Conservation (phyloP, 2,329 filamentous ascomycete genomes). For the Cercospora janseana region DNA sequence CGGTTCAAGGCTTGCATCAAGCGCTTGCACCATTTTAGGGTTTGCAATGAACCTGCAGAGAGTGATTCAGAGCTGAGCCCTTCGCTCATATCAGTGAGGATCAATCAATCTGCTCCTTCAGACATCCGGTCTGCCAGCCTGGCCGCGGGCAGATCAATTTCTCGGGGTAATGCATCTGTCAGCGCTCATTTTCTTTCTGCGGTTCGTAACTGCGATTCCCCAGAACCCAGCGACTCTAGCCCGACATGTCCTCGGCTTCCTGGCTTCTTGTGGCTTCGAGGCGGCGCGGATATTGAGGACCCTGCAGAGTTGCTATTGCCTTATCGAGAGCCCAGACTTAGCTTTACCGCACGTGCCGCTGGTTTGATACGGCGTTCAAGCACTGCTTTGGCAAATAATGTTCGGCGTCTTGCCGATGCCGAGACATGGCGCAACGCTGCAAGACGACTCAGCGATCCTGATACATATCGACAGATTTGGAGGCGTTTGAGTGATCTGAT, state of each 20-base stretch:
- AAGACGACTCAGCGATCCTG: constrained; percentile 6
- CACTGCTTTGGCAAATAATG: not conserved
- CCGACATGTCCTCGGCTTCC: not conserved
- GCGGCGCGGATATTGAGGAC: not conserved
- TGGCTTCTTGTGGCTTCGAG: not conserved
- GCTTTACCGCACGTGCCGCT: not conserved
- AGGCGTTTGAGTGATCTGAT: not conserved
- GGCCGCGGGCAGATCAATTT: too few relatives aligned
- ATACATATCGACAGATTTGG: not conserved
- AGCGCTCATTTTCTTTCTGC: too few relatives aligned
- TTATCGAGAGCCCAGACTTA: not conserved
- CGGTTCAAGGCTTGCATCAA: constrained; percentile 1
- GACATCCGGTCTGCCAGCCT: too few relatives aligned
- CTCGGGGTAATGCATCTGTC: too few relatives aligned
- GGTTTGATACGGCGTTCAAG: not conserved
- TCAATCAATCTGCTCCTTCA: too few relatives aligned
- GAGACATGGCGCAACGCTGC: constrained; percentile 3
- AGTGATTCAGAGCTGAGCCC: constrained; percentile 1
- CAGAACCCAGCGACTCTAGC: not conserved
- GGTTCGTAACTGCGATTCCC: too few relatives aligned
- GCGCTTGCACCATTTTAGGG: not conserved
- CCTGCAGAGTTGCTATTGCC: not conserved
- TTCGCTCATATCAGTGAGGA: too few relatives aligned
- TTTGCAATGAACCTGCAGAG: not conserved
- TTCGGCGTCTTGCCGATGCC: not conserved